These are phyloP conservation scores for Yamadazyma sp. DNA, from an alignment of 805 yeast species.

Conservation along the genomic window DNA sequence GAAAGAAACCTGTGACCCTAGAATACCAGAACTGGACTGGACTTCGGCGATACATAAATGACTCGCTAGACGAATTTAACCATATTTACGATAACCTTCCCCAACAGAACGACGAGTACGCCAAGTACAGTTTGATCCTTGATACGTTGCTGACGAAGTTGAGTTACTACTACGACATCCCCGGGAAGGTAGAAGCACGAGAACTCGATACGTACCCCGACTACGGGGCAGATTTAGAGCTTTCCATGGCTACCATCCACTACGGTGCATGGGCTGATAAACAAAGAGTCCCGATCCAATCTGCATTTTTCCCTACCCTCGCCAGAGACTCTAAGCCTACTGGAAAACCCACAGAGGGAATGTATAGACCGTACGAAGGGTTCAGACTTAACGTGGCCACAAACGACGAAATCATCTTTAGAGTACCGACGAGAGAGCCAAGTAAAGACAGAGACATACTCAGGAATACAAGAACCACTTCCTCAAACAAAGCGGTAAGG, in stretches of 20 bases:
- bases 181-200: conserved; percentile 45
- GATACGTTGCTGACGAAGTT: conserved; percentile 58
- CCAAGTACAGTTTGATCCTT: conserved; percentile 67
- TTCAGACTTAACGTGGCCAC: conserved; percentile 57
- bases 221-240: conserved; percentile 56
- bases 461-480: conserved; percentile 11
- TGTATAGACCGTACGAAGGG: conserved; percentile 53
- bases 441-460: conserved; percentile 61
- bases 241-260: conserved; percentile 63
- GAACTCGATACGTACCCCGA: conserved; percentile 23
- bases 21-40: conserved; percentile 64
- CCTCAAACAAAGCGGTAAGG: conserved; percentile 30
- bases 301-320: conserved; percentile 64
- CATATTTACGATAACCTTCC: conserved; percentile 30
- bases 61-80: conserved; percentile 27
- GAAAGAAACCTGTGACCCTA: conserved; percentile 2
- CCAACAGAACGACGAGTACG: conserved; percentile 63
- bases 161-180: conserved; percentile 66
- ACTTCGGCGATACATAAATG: conserved; percentile 61
- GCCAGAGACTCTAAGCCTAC: conserved; percentile 53
- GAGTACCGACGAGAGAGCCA: conserved; percentile 81
- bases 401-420: conserved; percentile 62
- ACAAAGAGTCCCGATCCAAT: conserved; percentile 66
- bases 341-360: conserved; percentile 40
- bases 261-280: conserved; percentile 98